These are phyloP conservation scores for Aspergillus sp. DNA, from an alignment of 2,329 filamentous ascomycete species.

Conservation along the genomic window DNA sequence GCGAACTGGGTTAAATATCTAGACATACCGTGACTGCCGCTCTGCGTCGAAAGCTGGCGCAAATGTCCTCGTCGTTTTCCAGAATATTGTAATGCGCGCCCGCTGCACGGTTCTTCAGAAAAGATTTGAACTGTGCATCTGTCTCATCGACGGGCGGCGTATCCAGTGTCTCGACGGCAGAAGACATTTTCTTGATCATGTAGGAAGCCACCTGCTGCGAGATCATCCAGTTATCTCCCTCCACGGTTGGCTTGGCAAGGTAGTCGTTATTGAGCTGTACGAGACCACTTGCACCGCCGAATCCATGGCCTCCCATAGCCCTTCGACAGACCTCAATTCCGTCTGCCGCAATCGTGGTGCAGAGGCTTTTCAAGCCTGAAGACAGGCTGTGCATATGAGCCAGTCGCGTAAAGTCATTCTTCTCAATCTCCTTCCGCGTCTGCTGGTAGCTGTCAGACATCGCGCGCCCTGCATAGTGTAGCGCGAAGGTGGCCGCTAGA, in stretches of 20 bases:
- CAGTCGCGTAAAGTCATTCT: conserved; percentile 47
- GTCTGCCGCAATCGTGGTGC: conserved; percentile 52
- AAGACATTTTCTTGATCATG: conserved; percentile 50
- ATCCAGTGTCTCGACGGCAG: background rate
- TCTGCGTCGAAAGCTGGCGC: background rate
- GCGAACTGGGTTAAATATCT: background rate
- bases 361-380: conserved; percentile 54
- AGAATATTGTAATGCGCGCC: background rate
- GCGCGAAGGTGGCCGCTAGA: conserved; percentile 51
- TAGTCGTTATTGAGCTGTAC: conserved; percentile 46
- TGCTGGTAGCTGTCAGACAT: conserved; percentile 50
- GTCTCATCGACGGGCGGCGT: background rate
- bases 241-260: conserved; percentile 51
- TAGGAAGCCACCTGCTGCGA: conserved; percentile 47
- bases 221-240: conserved; percentile 59
- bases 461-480: conserved; percentile 44
- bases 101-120: background rate
- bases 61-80: background rate
- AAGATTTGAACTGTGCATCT: background rate
- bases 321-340: conserved; percentile 54
- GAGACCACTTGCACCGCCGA: conserved; percentile 52
- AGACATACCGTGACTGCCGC: background rate
- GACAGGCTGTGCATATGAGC: conserved; percentile 54
- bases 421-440: conserved; percentile 46
- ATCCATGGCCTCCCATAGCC: conserved; percentile 56